Evolutionary conservation across 345 rosid genomes (phyloP), one percentile per base, ranked within the genome.

Genomic region (Sonneratia alba): DNA sequence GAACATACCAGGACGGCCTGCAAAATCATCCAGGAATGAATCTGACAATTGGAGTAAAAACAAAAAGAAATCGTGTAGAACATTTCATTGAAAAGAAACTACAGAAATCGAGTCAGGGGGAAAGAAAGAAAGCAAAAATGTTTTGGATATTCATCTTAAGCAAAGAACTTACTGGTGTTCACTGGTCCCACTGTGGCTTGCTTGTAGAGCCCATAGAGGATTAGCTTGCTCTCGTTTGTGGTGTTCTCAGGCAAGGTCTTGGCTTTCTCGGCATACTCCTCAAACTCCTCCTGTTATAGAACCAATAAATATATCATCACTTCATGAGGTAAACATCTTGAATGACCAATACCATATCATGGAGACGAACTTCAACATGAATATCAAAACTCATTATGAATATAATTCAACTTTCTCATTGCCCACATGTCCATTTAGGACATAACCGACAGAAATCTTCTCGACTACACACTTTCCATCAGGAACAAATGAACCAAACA

Each of bases 171-270:
- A 42, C 74, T 14, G 76, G 76, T 75, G 64, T 76, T 79, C 64
- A 77, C 73, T 18, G 71, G 51, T 12, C 80, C 84, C 6, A 66
- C 34, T 0, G 76, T 76, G 70, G 84, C 72, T 74, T 79, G 82
- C 81, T 79, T 73, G 79, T 75, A 77, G 21, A 79, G 81, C 10
- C 77, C 85, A 21, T 77, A 79, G 11, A 79, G 73, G 51, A 73
- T 64, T 59, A 82, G 76, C 71, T 75, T 79, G 62, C 79, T 72
- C 10, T 72, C 74, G 14, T 82, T 78, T 27, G 59, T 75, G n/a
- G 81, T 79, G 36, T 57, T 36, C 3, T 62, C 40, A 7, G 85
- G 81, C 73, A 70, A 64, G 24, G 76, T 21, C 73, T 78, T 78
- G 67, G 80, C 82, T 72, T 77, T 81, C 71, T 72, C 78, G 1